Conservation (phyloP, 2,329 filamentous ascomycete species). For the Pochonia chlamydosporia region DNA sequence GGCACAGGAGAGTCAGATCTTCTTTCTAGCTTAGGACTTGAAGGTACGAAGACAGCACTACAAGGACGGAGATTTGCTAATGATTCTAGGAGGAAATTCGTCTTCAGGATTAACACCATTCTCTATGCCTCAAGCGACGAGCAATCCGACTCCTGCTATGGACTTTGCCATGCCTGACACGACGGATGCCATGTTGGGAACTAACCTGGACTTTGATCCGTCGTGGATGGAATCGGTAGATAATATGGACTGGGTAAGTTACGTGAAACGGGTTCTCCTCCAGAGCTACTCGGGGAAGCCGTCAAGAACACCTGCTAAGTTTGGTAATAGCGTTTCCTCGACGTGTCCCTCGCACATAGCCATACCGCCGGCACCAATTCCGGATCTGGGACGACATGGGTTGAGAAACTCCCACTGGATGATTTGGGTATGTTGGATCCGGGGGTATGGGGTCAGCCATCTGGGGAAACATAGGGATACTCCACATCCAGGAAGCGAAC, state of each 20-base stretch:
- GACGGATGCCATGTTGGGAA: slow-evolving; percentile 3
- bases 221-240: slow-evolving; percentile 27
- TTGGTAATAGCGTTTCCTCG: slow-evolving; percentile 22
- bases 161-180: slow-evolving; percentile 2
- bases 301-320: slow-evolving; percentile 6
- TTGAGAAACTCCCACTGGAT: slow-evolving; percentile 21
- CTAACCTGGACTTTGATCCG: slow-evolving; percentile 24
- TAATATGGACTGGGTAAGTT: slow-evolving; percentile 34
- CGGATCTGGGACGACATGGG: slow-evolving; percentile 22
- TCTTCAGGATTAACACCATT: slow-evolving; percentile 1
- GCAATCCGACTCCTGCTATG: slow-evolving; percentile 10
- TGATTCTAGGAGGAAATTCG: slow-evolving; percentile 6
- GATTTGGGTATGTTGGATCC: slow-evolving; percentile 19
- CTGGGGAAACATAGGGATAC: slow-evolving; percentile 5
- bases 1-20: slow-evolving; percentile 12
- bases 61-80: not conserved
- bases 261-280: too few species aligned
- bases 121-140: slow-evolving; percentile 14
- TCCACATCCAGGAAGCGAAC: not conserved
- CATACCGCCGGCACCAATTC: slow-evolving; percentile 20
- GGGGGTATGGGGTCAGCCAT: slow-evolving; percentile 16
- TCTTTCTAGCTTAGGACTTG: slow-evolving; percentile 15
- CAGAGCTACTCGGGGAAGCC: too few species aligned
- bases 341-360: slow-evolving; percentile 27
- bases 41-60: slow-evolving; percentile 10